Percentiles rank a stretch among this genome's conserved stretches.
Evolutionary conservation across 2,329 filamentous ascomycete species (phyloP).

Genomic region (Colletotrichum sp.): DNA sequence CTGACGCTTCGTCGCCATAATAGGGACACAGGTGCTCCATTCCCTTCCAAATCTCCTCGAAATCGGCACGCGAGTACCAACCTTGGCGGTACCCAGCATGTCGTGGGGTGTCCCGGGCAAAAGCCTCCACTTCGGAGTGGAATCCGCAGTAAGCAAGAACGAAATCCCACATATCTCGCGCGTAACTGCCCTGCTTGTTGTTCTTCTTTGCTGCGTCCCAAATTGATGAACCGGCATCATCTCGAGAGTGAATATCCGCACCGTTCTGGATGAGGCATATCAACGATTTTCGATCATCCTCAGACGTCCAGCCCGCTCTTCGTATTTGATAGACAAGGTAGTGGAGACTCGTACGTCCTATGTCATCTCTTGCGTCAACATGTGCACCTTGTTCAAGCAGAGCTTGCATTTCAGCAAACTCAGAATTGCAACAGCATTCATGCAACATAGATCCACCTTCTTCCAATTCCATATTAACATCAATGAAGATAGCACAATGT

Average conservation of each 20-base stretch:
- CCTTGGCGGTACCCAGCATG: not conserved
- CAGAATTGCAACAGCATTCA: no score
- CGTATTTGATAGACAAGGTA: no score
- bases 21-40: not conserved
- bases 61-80: not conserved
- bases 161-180: not conserved
- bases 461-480: no score
- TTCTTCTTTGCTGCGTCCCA: not conserved
- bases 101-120: not conserved
- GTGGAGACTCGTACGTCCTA: no score
- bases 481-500: no score
- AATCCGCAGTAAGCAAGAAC: not conserved
- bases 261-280: not conserved
- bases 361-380: no score
- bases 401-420: no score
- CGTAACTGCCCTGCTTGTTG: not conserved
- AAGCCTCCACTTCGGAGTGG: not conserved
- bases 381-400: no score
- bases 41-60: not conserved
- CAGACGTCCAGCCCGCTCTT: no score
- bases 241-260: not conserved
- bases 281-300: no score
- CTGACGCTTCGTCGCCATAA: not conserved
- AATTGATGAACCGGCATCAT: not conserved
- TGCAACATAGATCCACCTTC: no score